Base-by-base conservation (phyloP, 768 basidiomycete species). In the Atractiella rhizophila region DNA sequence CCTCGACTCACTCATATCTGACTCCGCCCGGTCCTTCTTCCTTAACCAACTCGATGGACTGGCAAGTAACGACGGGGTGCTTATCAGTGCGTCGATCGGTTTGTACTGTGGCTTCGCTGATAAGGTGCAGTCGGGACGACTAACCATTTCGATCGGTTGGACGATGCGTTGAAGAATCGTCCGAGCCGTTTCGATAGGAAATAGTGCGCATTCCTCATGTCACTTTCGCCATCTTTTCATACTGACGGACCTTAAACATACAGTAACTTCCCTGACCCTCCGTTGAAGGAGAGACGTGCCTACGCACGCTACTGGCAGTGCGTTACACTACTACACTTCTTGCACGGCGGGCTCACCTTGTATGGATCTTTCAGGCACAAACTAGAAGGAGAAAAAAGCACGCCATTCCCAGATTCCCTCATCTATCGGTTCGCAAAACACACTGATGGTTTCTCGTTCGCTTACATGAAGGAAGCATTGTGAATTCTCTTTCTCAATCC, bases 401-500 rank as follows among this genome's bases (percentile, higher is more conserved):
- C 82, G 46, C 56, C 60, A 4, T 81, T 78, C 62, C 70, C 80
- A 0, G 73, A 79, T 48, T 46, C 60, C 11, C 63, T 83, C 25
- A 63, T 72, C 15, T 56, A 66, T 10, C 66, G 70, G 47, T 61
- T 77, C 21, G 76, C 73, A 5, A 58, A 64, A 9, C 39, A 58
- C 43, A 82, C 79, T 0, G 61, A 66, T 25, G 60, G 63, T 24
- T 83, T 83, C 62, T 77, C 74, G 49, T 83, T 83, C 55, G 78
- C 81, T 0, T 83, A 80, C 57, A 62, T 85, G 51, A 83, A 86
- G 56, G 81, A 83, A 58, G 77, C 70, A 3, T 83, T 83, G 80
- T 83, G 54, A n/a, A n/a, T n/a, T 45, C 76, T 40, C 16, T 28
- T 20, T 25, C 20, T n/a, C 16, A 26, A 2, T 29, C 10, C 10